Base-by-base conservation (phyloP, 805 yeast species). In the Pichia thaimueangensis region DNA sequence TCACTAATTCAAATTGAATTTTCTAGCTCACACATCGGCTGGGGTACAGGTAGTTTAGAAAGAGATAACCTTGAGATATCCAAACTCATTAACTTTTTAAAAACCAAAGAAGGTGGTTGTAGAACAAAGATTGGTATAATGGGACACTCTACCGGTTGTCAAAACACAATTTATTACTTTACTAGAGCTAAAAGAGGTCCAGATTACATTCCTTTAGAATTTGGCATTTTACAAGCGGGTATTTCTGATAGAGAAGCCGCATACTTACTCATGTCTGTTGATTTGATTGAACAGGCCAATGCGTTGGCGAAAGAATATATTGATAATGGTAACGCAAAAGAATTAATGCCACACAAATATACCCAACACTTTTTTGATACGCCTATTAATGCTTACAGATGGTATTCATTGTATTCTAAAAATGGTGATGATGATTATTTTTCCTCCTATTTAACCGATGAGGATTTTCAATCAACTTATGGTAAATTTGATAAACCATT, bases 131-230 rank as follows among this genome's bases (percentile, higher is more conserved):
- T 86, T 27, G 81, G 84, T 11, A 56, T 86, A 9, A 69, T 82
- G 72, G 95, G 95, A 12, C 93, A 85, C 54, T 86, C 94, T 1
- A 86, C 95, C 0, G 95, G 95, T 0, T 77, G 86, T 37, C 95
- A 86, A 59, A 89, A 86, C 53, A 72, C 79, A 1, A 68, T 84
- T 55, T 75, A 79, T 45, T 86, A 80, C 51, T 49, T 79, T 15
- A 60, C 77, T 30, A 69, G 70, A 55, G 35, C 62, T 40, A 43
- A 49, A 5, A 48, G 38, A 4, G 33, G 38, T 19, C 20, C 30
- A 4, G 15, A 32, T 3, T 19, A 42, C 4, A 45, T 45, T 2
- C 39, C 44, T 21, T 48, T 38, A 1, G 76, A 78, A 37, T 87
- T 75, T 4, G 83, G 74, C 2, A 71, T 82, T 11, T 49, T 86